Evolutionary conservation across 768 basidiomycete genomes (phyloP).

Genomic region (Tylopilus sp.): DNA sequence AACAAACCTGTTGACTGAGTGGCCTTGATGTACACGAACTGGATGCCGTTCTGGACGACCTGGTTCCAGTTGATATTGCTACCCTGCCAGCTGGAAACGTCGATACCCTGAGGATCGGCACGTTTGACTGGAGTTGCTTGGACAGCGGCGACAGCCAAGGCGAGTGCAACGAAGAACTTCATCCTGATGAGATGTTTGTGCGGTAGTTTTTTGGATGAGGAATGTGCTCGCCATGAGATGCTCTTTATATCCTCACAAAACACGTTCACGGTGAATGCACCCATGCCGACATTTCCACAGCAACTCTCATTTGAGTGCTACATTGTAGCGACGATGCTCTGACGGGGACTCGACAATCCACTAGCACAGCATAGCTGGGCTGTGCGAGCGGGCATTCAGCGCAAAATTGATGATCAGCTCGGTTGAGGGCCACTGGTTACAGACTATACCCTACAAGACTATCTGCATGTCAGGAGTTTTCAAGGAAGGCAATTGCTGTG

Average conservation of each 20-base stretch:
- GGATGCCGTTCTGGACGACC: slow-evolving; percentile 48
- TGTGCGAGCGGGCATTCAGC: not conserved
- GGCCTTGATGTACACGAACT: slow-evolving; percentile 64
- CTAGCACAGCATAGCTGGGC: not conserved
- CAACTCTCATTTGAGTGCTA: not conserved
- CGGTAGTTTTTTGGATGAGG: not conserved
- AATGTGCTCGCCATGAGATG: not conserved
- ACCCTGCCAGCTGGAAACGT: slow-evolving; percentile 51
- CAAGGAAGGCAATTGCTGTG: no score
- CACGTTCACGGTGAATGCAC: no score
- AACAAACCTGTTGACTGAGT: slow-evolving; percentile 55
- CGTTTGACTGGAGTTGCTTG: slow-evolving; percentile 23
- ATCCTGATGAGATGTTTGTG: slow-evolving; percentile 3
- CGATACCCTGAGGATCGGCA: slow-evolving; percentile 47
- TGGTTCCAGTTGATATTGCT: slow-evolving; percentile 47
- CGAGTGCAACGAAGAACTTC: slow-evolving; percentile 20
- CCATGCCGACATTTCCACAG: not conserved
- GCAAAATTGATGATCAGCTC: not conserved
- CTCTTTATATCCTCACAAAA: not conserved
- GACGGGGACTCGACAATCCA: not conserved
- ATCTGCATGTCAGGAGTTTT: no score
- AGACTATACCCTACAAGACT: no score
- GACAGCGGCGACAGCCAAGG: slow-evolving; percentile 12
- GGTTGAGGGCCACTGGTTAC: not conserved
- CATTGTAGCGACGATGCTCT: not conserved